These are phyloP conservation scores for Aspergillus sp. DNA, from an alignment of 2,329 filamentous ascomycete species.

Conservation along the genomic window DNA sequence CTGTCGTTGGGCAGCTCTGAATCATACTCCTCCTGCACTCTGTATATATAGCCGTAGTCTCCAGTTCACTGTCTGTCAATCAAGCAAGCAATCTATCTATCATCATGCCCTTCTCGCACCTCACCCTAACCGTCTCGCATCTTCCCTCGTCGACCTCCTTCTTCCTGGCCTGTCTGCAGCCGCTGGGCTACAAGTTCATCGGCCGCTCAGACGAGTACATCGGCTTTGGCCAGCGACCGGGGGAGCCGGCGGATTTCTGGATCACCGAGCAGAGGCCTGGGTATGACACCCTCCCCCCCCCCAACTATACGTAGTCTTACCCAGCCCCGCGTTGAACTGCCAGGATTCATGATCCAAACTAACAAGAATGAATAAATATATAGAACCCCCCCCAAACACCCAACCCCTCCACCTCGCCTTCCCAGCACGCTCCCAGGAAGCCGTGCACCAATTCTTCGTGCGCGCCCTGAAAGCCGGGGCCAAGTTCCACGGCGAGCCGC, in stretches of 20 bases:
- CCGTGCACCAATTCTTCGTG: slow-evolving; percentile 63
- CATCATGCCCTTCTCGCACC: slow-evolving; percentile 54
- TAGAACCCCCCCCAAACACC: too few species aligned
- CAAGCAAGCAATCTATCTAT: too few species aligned
- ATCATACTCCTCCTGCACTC: slow-evolving; percentile 3
- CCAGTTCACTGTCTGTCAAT: slow-evolving; percentile 1
- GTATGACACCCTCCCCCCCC: slow-evolving; percentile 38
- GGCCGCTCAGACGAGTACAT: slow-evolving; percentile 52
- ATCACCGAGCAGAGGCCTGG: slow-evolving; percentile 52
- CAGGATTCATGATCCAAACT: too few species aligned
- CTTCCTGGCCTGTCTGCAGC: slow-evolving; percentile 69
- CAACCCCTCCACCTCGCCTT: slow-evolving; percentile 64
- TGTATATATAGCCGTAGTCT: slow-evolving; percentile 1
- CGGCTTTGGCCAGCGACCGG: slow-evolving; percentile 50
- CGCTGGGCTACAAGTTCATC: slow-evolving; percentile 66
- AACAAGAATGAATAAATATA: too few species aligned
- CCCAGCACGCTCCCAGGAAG: slow-evolving; percentile 54
- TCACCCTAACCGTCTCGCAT: slow-evolving; percentile 62
- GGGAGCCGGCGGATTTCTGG: slow-evolving; percentile 50
- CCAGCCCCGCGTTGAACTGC: too few species aligned
- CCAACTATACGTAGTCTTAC: too few species aligned
- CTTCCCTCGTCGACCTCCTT: slow-evolving; percentile 74
- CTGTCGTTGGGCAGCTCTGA: too few species aligned
- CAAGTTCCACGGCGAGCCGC: slow-evolving; percentile 48
- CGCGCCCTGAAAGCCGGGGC: slow-evolving; percentile 58